Percentiles rank a stretch among this genome's conserved stretches.
Evolutionary conservation across 2,329 filamentous ascomycete genomes (phyloP).

Genomic region (Trichoderma oligosporum): DNA sequence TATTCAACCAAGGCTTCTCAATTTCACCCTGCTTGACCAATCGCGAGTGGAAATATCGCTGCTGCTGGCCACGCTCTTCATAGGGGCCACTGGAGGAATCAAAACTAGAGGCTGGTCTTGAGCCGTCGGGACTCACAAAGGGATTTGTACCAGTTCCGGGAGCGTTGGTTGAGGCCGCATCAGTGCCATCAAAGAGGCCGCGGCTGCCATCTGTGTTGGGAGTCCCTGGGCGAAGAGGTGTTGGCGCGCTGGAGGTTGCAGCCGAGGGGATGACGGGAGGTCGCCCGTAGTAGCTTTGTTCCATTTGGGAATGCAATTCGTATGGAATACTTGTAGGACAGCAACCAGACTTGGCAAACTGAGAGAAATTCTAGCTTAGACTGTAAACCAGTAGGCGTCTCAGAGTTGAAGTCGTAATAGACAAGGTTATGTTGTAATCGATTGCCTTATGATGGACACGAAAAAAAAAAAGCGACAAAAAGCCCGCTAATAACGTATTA

Average conservation of each 20-base stretch:
- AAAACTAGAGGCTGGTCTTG: conserved; percentile 47
- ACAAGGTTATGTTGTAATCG: not conserved
- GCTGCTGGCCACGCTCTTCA: conserved; percentile 46
- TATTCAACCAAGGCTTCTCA: conserved; percentile 73
- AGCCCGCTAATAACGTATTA: conserved; percentile 3
- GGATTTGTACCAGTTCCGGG: conserved; percentile 37
- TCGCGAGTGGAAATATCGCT: conserved; percentile 70
- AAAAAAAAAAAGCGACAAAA: not conserved
- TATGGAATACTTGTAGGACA: not conserved
- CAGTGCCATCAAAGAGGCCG: conserved; percentile 42
- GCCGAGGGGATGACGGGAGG: conserved; percentile 31
- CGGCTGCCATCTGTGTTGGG: conserved; percentile 40
- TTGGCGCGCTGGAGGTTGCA: conserved; percentile 37
- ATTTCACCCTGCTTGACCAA: conserved; percentile 68
- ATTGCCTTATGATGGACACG: conserved; percentile 3
- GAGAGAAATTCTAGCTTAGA: not conserved
- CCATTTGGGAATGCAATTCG: conserved; percentile 26
- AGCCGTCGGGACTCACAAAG: conserved; percentile 44
- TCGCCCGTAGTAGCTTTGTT: conserved; percentile 31
- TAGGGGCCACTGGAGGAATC: conserved; percentile 42
- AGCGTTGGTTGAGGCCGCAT: conserved; percentile 35
- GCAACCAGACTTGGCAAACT: not conserved
- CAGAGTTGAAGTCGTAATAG: not conserved
- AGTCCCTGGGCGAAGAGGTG: conserved; percentile 41
- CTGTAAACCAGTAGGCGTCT: not conserved